These are phyloP conservation scores for Macrotyloma uniflorum DNA, from an alignment of 306 rosid species.

Conservation along the genomic window DNA sequence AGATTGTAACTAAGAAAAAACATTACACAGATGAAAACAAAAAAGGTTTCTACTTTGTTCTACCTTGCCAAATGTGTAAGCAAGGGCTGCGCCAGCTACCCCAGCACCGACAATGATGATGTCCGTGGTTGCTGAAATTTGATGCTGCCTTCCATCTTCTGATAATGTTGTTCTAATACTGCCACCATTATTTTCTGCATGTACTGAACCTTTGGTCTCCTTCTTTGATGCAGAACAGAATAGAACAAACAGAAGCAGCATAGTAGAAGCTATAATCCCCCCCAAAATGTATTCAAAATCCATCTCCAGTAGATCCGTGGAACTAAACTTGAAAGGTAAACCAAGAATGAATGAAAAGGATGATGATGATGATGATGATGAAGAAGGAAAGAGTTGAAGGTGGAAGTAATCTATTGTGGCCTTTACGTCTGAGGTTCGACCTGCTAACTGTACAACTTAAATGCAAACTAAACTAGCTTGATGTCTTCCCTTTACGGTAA, in stretches of 20 bases:
- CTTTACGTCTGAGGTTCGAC: background rate
- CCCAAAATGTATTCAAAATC: constrained; percentile 49
- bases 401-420: background rate
- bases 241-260: constrained; percentile 47
- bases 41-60: background rate
- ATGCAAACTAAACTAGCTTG: background rate
- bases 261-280: constrained; percentile 50
- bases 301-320: constrained; percentile 39
- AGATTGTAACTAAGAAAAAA: background rate
- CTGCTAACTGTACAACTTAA: background rate
- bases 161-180: constrained; percentile 5
- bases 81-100: constrained; percentile 94
- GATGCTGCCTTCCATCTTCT: constrained; percentile 31
- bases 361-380: background rate
- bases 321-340: background rate
- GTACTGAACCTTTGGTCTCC: constrained; percentile 30
- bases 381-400: background rate
- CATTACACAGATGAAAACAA: background rate
- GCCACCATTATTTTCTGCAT: constrained; percentile 21
- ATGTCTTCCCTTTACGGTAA: too few relatives aligned
- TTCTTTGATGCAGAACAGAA: constrained; percentile 40
- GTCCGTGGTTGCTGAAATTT: constrained; percentile 34
- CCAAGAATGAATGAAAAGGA: background rate
- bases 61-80: constrained; percentile 89
- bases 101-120: constrained; percentile 90